Evolutionary conservation across 495 filamentous ascomycete genomes (phyloP), one percentile per base, ranked within the genome.

Genomic region (Aspergillus campestris): DNA sequence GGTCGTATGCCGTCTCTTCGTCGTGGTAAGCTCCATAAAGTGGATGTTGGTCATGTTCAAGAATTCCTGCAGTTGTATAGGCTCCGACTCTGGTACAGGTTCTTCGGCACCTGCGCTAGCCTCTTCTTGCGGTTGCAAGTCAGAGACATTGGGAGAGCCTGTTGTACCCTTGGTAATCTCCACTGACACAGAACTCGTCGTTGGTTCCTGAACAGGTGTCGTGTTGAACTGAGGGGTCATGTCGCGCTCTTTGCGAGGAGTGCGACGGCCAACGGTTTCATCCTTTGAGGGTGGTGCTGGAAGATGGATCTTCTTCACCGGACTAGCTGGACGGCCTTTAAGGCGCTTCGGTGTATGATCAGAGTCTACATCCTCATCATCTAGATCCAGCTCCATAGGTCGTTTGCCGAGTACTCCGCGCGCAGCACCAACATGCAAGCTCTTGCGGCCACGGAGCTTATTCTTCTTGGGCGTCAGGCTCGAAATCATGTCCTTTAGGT

Each of bases 1-100:
- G 30, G 82, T 78, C 0, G 92, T 97, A 56, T 91, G 85, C 36
- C 92, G 74, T 49, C 92, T 73, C 62, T 96, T 98, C 0, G 91
- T 96, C 2, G 86, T 96, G 2, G 77, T 84, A 27, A 95, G 73
- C 56, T 98, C 94, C 83, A 98, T 95, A 66, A 98, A 98, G 33
- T 89, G 86, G 53, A 98, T 95, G 47, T 83, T 87, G 5, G 92
- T 96, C 78, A 95, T 80, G 53, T 95, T 86, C 37, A 98, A 67
- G 65, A 98, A 98, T 32, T 95, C 84, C 55, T 94, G 86, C 3
- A 98, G 71, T 40, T 89, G 83, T 24, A 98, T 89, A 10, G 80
- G 78, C 45, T 87, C 82, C 37, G 73, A 72, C 34, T 74, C 73
- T 8, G 60, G 59, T 8, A 42, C 56, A 8, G 45, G 9, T 7